Percentiles rank a stretch among this genome's conserved stretches.
These are phyloP conservation scores for Coniochaeta sp. DNA, from an alignment of 2,329 filamentous ascomycete genomes.

Conservation along the genomic window DNA sequence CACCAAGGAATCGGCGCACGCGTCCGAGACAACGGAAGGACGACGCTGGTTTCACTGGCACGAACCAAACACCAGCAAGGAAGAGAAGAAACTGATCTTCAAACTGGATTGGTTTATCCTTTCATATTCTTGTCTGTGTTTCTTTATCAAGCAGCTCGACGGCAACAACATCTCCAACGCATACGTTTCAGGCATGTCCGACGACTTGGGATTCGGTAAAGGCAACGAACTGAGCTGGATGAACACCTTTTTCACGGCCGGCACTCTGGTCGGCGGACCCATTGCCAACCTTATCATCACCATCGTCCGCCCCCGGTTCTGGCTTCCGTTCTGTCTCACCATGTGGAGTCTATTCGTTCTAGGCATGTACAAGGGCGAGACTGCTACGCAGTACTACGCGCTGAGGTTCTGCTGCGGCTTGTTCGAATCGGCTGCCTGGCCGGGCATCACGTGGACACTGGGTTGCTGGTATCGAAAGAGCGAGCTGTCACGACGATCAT, in stretches of 20 bases:
- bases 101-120: constrained; percentile 43
- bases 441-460: constrained; percentile 45
- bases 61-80: constrained; percentile 27
- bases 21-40: background rate
- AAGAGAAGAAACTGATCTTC: constrained; percentile 36
- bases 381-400: constrained; percentile 31
- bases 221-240: constrained; percentile 35
- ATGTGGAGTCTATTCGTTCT: constrained; percentile 31
- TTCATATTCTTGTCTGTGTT: constrained; percentile 32
- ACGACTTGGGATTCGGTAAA: constrained; percentile 34
- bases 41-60: constrained; percentile 31
- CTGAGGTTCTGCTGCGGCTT: constrained; percentile 48
- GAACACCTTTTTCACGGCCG: constrained; percentile 39
- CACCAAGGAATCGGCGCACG: background rate
- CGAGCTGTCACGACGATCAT: constrained; percentile 50
- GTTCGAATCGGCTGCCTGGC: constrained; percentile 47
- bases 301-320: constrained; percentile 31
- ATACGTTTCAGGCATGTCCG: constrained; percentile 38
- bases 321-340: constrained; percentile 29
- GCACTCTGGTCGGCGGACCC: constrained; percentile 35
- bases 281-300: constrained; percentile 37
- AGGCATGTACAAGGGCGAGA: constrained; percentile 31
- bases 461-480: constrained; percentile 53
- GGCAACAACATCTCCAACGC: constrained; percentile 39
- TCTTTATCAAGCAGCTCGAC: constrained; percentile 40